Percentiles rank a stretch among this genome's conserved stretches.
Conservation (phyloP, 192 early-diverging fungal genomes). For the Coemansia sp. region DNA sequence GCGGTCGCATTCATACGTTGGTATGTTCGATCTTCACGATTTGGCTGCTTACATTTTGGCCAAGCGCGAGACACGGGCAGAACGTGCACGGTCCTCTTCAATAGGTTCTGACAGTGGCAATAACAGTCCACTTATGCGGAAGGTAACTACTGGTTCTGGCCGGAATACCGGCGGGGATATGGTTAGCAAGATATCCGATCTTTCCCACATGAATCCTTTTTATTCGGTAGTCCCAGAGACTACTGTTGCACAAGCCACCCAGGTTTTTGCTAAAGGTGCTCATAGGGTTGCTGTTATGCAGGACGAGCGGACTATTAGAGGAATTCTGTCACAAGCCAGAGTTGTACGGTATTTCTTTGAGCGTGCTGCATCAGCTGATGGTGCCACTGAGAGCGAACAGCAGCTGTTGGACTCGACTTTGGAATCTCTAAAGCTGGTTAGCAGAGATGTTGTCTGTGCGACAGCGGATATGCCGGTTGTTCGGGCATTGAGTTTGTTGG, state of each 20-base stretch:
- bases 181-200: conserved; percentile 53
- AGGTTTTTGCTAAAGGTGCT: conserved; percentile 71
- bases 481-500: conserved; percentile 65
- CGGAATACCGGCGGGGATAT: not conserved
- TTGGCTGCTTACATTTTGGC: conserved; percentile 71
- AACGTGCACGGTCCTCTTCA: too few relatives aligned
- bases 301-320: conserved; percentile 59
- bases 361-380: conserved; percentile 25
- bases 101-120: not conserved
- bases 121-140: conserved; percentile 9
- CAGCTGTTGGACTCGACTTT: conserved; percentile 40
- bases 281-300: conserved; percentile 80
- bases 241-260: conserved; percentile 66
- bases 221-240: conserved; percentile 78
- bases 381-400: conserved; percentile 2
- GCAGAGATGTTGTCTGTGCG: conserved; percentile 57
- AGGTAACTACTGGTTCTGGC: not conserved
- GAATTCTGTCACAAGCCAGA: conserved; percentile 76
- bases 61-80: not conserved
- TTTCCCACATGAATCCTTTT: conserved; percentile 81
- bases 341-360: conserved; percentile 69
- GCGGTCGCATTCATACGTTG: conserved; percentile 61
- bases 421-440: conserved; percentile 58
- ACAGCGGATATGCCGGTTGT: conserved; percentile 58
- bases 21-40: conserved; percentile 88